Evolutionary conservation across 176 grass and related monocot species (phyloP).

Genomic region (Eragrostis nindensis): DNA sequence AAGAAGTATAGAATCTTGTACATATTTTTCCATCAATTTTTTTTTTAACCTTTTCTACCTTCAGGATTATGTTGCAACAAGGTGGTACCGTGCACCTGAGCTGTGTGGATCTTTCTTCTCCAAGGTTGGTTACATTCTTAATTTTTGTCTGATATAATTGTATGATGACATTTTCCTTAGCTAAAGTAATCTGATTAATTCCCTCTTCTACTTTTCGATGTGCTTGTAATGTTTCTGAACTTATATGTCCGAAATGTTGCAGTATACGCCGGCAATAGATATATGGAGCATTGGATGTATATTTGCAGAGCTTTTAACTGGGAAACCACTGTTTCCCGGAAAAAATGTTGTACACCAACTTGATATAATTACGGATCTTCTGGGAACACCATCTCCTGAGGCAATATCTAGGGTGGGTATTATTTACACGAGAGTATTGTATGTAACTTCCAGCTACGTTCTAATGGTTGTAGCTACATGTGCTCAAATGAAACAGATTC

Average conservation of each 20-base stretch:
- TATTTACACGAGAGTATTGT: not conserved
- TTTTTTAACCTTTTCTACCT: not conserved
- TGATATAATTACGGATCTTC: constrained; percentile 75
- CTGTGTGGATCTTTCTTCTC: constrained; percentile 84
- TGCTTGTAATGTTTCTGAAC: constrained; percentile 11
- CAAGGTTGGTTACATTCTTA: constrained; percentile 45
- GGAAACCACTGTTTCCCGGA: constrained; percentile 76
- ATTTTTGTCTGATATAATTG: constrained; percentile 5
- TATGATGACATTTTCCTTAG: not conserved
- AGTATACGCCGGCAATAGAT: constrained; percentile 91
- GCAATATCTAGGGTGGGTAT: constrained; percentile 64
- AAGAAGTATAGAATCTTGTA: not conserved
- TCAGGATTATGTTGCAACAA: constrained; percentile 87
- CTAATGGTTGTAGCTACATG: not conserved
- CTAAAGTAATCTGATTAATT: not conserved
- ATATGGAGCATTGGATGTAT: constrained; percentile 91
- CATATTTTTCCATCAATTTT: not conserved
- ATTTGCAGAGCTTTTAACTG: constrained; percentile 77
- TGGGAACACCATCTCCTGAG: constrained; percentile 70
- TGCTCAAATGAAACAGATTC: constrained; percentile 51
- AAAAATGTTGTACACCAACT: constrained; percentile 86
- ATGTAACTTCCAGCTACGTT: not conserved
- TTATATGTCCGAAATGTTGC: constrained; percentile 28
- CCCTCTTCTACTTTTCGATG: not conserved
- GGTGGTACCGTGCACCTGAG: constrained; percentile 82